phyloP scores from a whole-genome alignment of 2,329 filamentous ascomycete genomes.

The Trichophyton schoenleinii region DNA sequence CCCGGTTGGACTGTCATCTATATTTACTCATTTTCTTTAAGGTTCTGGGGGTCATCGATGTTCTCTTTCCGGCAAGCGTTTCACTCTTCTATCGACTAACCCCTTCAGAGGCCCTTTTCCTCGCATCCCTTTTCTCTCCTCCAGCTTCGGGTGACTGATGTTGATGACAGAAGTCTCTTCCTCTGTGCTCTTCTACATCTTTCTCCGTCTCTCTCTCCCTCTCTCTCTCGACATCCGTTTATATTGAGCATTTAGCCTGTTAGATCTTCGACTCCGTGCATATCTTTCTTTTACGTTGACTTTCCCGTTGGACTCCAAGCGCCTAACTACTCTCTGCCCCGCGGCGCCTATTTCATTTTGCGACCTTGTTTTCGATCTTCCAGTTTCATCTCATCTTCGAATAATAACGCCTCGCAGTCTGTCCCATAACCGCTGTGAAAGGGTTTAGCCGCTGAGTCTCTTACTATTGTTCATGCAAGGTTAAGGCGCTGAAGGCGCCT shows the following conservation, averaged over 20 bases:
- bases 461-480: constrained; percentile 4
- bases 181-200: background rate
- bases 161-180: background rate
- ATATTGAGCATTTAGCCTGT: background rate
- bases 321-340: constrained; percentile 1
- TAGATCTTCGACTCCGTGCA: background rate
- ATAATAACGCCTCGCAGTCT: background rate
- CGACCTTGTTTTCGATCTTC: background rate
- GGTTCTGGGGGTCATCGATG: background rate
- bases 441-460: background rate
- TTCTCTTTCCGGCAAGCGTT: background rate
- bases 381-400: background rate
- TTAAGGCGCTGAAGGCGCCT: constrained; percentile 2
- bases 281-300: background rate
- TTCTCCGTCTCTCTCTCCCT: no score
- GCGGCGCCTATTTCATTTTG: constrained; percentile 2
- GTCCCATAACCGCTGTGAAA: background rate
- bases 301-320: background rate
- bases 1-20: constrained; percentile 3
- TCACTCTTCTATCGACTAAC: background rate
- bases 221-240: background rate
- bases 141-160: background rate
- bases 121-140: background rate
- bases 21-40: background rate
- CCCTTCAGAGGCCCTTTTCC: background rate